Evolutionary conservation across 2,329 filamentous ascomycete genomes (phyloP).

Genomic region (Aureobasidium subglaciale): DNA sequence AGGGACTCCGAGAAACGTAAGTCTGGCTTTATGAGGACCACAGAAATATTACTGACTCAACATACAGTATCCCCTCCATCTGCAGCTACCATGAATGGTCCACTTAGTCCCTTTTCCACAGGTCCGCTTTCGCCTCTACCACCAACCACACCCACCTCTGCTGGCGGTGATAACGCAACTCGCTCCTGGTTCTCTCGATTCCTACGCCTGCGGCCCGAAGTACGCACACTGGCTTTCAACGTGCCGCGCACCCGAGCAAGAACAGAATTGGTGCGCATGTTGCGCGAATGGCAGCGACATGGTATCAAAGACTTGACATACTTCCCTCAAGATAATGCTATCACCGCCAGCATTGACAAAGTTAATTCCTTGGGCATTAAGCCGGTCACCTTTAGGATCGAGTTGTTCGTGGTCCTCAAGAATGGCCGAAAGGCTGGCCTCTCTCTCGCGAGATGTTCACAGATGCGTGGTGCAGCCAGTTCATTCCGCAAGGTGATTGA

Average conservation of each 20-base stretch:
- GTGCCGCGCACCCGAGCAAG: constrained; percentile 66
- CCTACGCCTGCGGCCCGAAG: constrained; percentile 81
- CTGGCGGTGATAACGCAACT: constrained; percentile 23
- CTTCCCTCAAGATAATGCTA: constrained; percentile 70
- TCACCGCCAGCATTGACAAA: constrained; percentile 69
- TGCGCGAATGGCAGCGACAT: constrained; percentile 67
- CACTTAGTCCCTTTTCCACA: constrained; percentile 4
- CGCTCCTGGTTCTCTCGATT: constrained; percentile 86
- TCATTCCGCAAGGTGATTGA: constrained; percentile 81
- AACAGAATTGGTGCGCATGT: constrained; percentile 66
- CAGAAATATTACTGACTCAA: constrained; percentile 26
- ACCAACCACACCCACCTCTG: constrained; percentile 26
- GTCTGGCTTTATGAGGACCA: constrained; percentile 30
- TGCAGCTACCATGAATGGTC: not conserved
- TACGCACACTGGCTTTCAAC: constrained; percentile 65
- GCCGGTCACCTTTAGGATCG: constrained; percentile 78
- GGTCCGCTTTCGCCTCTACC: constrained; percentile 22
- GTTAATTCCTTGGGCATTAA: constrained; percentile 77
- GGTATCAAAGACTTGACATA: constrained; percentile 75
- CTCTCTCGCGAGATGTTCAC: constrained; percentile 76
- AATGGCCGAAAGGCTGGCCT: constrained; percentile 70
- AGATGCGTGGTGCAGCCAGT: constrained; percentile 84
- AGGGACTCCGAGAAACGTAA: constrained; percentile 26
- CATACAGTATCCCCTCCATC: constrained; percentile 16
- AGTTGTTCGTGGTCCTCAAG: constrained; percentile 84